Evolutionary conservation across 345 rosid species (phyloP).

Genomic region (Raphanus raphanistrum): DNA sequence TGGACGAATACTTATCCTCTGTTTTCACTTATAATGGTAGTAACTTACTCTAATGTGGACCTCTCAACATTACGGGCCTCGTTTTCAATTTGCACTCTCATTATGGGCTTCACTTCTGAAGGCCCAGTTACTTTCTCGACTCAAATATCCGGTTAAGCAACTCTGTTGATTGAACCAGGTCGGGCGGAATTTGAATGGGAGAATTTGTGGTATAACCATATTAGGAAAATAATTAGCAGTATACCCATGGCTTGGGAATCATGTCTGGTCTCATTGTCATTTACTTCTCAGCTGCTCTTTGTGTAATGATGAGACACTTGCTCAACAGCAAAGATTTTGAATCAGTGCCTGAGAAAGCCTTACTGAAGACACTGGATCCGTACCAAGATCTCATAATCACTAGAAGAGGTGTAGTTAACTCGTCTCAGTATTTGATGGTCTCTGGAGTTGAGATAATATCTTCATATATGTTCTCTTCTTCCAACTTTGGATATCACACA

Average conservation of each 20-base stretch:
- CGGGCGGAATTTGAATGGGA: background rate
- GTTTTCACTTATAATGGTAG: background rate
- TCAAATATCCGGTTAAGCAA: no score
- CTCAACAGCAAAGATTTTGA: slow-evolving; percentile 47
- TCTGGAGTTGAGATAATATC: slow-evolving; percentile 51
- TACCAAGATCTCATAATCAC: slow-evolving; percentile 45
- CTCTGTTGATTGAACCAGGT: background rate
- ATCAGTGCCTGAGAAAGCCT: slow-evolving; percentile 46
- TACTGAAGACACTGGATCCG: slow-evolving; percentile 49
- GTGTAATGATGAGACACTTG: slow-evolving; percentile 54
- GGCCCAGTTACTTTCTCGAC: background rate
- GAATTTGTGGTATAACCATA: no score
- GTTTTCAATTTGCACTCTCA: background rate
- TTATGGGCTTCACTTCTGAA: background rate
- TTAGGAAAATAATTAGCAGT: no score
- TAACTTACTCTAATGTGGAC: background rate
- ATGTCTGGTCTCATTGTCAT: slow-evolving; percentile 45
- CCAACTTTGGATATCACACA: slow-evolving; percentile 49
- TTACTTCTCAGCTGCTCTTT: slow-evolving; percentile 55
- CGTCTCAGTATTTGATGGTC: slow-evolving; percentile 39
- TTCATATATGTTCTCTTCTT: slow-evolving; percentile 54
- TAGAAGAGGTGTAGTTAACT: slow-evolving; percentile 16
- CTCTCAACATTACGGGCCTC: background rate
- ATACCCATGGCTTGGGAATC: no score
- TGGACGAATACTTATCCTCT: background rate